Evolutionary conservation across 352 stramenopile genomes (phyloP).

Genomic region (Phytophthora colocasiae): DNA sequence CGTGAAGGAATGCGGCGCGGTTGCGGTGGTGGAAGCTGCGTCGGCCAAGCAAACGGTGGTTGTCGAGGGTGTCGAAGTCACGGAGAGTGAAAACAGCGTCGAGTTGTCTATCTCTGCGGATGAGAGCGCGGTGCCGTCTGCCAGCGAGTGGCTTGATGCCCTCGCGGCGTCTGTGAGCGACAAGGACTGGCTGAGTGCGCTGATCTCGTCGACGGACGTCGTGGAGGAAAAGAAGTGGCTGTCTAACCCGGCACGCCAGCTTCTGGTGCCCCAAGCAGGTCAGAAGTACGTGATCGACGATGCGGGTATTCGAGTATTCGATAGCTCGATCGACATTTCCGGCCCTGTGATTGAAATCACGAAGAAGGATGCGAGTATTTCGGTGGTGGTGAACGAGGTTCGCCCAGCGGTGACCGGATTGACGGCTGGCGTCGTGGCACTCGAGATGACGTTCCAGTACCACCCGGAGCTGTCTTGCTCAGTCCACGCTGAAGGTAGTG

Average conservation of each 20-base stretch:
- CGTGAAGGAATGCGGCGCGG: slow-evolving; percentile 35
- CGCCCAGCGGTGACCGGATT: slow-evolving; percentile 64
- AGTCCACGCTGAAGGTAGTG: slow-evolving; percentile 55
- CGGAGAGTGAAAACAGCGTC: slow-evolving; percentile 28
- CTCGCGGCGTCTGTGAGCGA: slow-evolving; percentile 45
- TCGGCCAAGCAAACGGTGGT: slow-evolving; percentile 15
- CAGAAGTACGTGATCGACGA: slow-evolving; percentile 54
- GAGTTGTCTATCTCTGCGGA: slow-evolving; percentile 41
- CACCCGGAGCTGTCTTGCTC: slow-evolving; percentile 51
- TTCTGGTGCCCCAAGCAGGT: slow-evolving; percentile 54
- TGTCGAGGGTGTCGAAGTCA: slow-evolving; percentile 39
- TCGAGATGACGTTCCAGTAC: slow-evolving; percentile 70
- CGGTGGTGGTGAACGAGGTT: slow-evolving; percentile 61
- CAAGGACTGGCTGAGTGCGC: slow-evolving; percentile 57
- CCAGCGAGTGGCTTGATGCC: slow-evolving; percentile 49
- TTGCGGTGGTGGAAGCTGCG: slow-evolving; percentile 1
- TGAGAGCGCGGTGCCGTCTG: slow-evolving; percentile 32
- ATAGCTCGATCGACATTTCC: slow-evolving; percentile 40
- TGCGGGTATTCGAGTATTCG: slow-evolving; percentile 48
- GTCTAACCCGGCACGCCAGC: slow-evolving; percentile 60
- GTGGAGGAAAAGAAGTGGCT: slow-evolving; percentile 68
- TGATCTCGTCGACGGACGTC: slow-evolving; percentile 65
- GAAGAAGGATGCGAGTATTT: slow-evolving; percentile 44
- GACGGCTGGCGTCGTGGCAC: slow-evolving; percentile 44
- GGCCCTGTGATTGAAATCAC: slow-evolving; percentile 64